These are phyloP conservation scores for Sphaerulina populicola DNA, from an alignment of 2,329 filamentous ascomycete species.

Conservation along the genomic window DNA sequence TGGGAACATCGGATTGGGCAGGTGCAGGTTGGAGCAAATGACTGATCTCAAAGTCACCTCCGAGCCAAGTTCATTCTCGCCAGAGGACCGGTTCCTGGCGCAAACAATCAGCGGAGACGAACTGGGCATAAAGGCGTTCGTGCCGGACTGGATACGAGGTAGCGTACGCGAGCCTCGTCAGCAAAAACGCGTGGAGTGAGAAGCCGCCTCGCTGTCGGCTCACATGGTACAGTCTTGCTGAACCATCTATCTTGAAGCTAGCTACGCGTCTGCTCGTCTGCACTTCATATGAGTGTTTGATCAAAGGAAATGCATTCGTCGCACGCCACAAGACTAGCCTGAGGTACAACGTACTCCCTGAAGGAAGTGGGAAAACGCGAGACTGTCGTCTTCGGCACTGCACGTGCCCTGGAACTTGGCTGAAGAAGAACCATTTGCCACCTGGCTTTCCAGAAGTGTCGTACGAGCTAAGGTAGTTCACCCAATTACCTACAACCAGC, in stretches of 20 bases:
- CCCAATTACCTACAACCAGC: too few species aligned
- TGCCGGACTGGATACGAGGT: constrained; percentile 63
- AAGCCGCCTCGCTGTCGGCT: neutral
- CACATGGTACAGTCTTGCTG: neutral
- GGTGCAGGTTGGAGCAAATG: constrained; percentile 87
- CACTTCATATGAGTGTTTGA: too few species aligned
- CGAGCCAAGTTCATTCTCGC: constrained; percentile 53
- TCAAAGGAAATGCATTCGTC: too few species aligned
- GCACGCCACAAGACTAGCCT: too few species aligned
- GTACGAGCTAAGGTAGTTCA: too few species aligned
- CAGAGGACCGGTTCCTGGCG: constrained; percentile 46
- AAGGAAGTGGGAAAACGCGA: too few species aligned
- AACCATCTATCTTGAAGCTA: neutral
- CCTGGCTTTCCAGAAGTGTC: too few species aligned
- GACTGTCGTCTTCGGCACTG: too few species aligned
- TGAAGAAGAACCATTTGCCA: too few species aligned
- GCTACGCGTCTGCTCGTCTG: too few species aligned
- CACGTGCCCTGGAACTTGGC: too few species aligned
- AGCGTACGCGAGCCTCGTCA: constrained; percentile 37
- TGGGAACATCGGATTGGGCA: constrained; percentile 76
- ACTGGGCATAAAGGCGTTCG: constrained; percentile 51
- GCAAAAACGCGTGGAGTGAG: constrained; percentile 33
- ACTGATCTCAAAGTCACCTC: constrained; percentile 67
- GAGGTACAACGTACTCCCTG: too few species aligned
- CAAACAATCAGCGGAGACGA: constrained; percentile 17